Evolutionary conservation across 2,329 filamentous ascomycete species (phyloP).

Genomic region (Penicillium sp.): DNA sequence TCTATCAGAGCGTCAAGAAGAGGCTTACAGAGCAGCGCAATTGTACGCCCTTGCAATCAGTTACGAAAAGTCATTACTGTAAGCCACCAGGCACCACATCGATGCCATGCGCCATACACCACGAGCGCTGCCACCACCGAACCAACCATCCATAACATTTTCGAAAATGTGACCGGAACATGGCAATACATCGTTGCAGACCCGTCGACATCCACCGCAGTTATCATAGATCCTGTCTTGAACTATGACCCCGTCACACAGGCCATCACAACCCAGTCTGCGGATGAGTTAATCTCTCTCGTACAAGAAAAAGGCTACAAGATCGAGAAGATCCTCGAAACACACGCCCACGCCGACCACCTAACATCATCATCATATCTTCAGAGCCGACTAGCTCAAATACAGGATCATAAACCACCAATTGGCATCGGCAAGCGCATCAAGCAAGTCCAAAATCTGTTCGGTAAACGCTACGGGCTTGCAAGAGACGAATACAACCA

Average conservation of each 20-base stretch:
- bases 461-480: conserved; percentile 53
- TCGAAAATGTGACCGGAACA: conserved; percentile 49
- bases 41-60: background rate
- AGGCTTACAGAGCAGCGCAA: background rate
- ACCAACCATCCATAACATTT: conserved; percentile 31
- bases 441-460: conserved; percentile 51
- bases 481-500: conserved; percentile 42
- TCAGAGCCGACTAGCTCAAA: conserved; percentile 43
- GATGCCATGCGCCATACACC: conserved; percentile 3
- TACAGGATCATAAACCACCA: conserved; percentile 39
- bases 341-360: conserved; percentile 55
- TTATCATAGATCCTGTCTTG: conserved; percentile 63
- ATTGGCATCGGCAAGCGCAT: conserved; percentile 61
- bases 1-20: background rate
- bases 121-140: conserved; percentile 8
- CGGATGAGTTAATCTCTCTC: conserved; percentile 52
- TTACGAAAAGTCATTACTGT: no score
- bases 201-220: conserved; percentile 47
- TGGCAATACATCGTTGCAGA: conserved; percentile 64
- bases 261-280: conserved; percentile 50
- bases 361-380: conserved; percentile 60
- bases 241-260: conserved; percentile 52
- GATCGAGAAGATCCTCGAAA: conserved; percentile 58
- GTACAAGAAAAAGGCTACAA: conserved; percentile 48
- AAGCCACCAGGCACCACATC: background rate